phyloP scores from a whole-genome alignment of 768 basidiomycete genomes.

The Leucocoprinus sp. region DNA sequence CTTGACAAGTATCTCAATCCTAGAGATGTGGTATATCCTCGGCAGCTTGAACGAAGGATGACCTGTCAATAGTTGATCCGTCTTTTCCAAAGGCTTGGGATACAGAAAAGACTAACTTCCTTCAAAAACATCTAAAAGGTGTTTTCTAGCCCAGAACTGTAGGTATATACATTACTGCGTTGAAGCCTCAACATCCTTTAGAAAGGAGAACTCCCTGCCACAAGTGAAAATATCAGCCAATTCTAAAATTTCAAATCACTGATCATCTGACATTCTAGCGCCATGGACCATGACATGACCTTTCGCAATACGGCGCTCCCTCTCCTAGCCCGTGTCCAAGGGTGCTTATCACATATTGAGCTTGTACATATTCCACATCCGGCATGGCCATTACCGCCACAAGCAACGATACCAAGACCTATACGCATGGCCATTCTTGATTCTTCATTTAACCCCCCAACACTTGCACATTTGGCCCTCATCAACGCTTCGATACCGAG shows the following conservation, averaged over 20 bases:
- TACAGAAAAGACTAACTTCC: too few species aligned
- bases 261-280: background rate
- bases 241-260: background rate
- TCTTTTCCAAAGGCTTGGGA: too few species aligned
- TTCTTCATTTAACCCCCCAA: constrained; percentile 92
- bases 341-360: constrained; percentile 30
- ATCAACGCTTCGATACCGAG: constrained; percentile 35
- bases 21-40: too few species aligned
- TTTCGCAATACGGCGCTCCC: constrained; percentile 1
- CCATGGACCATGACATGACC: constrained; percentile 7
- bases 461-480: constrained; percentile 74
- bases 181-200: too few species aligned
- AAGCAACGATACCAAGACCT: constrained; percentile 12
- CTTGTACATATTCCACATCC: constrained; percentile 54
- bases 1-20: too few species aligned
- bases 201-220: too few species aligned
- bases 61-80: too few species aligned
- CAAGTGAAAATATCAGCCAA: too few species aligned
- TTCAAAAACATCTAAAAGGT: too few species aligned
- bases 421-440: constrained; percentile 72
- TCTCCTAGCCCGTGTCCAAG: constrained; percentile 9
- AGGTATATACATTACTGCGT: too few species aligned
- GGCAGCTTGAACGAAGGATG: too few species aligned
- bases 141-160: too few species aligned
- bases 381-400: constrained; percentile 52